Evolutionary conservation across 495 filamentous ascomycete species (phyloP).

Genomic region (Penicillium ochrochloron): DNA sequence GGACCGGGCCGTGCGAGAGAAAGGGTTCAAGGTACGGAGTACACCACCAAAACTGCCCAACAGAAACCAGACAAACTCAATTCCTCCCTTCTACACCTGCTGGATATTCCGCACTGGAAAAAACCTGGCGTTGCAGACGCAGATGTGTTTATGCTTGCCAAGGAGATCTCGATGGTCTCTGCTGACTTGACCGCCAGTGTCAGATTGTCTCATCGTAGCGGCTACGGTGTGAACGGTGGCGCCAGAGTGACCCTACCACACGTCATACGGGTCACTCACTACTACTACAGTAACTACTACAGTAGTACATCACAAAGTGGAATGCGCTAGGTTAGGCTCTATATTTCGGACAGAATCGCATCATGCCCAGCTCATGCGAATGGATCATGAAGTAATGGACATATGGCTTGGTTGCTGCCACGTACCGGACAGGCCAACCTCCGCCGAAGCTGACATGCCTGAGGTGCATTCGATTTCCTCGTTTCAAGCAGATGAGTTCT

Average conservation of each 20-base stretch:
- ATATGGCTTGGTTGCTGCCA: neutral
- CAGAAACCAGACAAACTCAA: slow-evolving; percentile 11
- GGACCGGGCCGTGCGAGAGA: slow-evolving; percentile 16
- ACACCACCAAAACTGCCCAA: neutral
- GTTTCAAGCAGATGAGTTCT: neutral
- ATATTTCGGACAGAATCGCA: neutral
- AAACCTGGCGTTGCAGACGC: neutral
- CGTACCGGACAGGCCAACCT: neutral
- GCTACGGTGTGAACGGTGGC: slow-evolving; percentile 6
- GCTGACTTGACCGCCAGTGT: slow-evolving; percentile 5
- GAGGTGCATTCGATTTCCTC: neutral
- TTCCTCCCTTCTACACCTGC: slow-evolving; percentile 5
- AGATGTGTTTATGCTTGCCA: neutral
- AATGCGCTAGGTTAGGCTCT: neutral
- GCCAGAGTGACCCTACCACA: neutral
- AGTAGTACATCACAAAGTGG: neutral
- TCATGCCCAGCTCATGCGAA: neutral
- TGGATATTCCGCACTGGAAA: neutral
- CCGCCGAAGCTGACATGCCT: neutral
- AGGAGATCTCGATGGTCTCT: neutral
- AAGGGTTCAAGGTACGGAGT: neutral
- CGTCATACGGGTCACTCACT: neutral
- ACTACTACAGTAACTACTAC: too few relatives aligned
- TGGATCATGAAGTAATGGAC: neutral
- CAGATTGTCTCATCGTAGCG: slow-evolving; percentile 7